A percentile compares a stretch with the other conserved stretches of the same genome.
These are phyloP conservation scores for Tylopilus plumbeoviolaceoides DNA, from an alignment of 768 basidiomycete genomes.

Conservation along the genomic window DNA sequence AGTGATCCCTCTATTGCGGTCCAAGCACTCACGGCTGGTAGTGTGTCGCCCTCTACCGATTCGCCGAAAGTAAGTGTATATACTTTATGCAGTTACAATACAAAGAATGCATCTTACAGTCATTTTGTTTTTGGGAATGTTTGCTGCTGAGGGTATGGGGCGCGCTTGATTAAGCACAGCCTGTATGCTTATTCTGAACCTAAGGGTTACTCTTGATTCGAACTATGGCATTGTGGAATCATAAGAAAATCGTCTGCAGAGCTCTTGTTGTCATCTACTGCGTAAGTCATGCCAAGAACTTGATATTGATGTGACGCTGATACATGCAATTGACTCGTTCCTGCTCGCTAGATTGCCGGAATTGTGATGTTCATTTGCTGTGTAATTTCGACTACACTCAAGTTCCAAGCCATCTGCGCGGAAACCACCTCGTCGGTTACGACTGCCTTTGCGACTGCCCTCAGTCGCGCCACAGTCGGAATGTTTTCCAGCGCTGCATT, in stretches of 20 bases:
- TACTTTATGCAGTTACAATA: background rate
- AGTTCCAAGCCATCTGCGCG: slow-evolving; percentile 4
- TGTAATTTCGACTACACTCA: background rate
- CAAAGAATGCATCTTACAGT: background rate
- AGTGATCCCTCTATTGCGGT: background rate
- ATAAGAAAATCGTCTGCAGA: background rate
- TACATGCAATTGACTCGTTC: background rate
- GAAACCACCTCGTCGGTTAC: slow-evolving; percentile 1
- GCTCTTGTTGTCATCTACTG: background rate
- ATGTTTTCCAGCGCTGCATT: slow-evolving; percentile 10
- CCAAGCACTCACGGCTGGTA: background rate
- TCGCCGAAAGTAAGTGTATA: slow-evolving; percentile 1
- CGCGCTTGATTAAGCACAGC: background rate
- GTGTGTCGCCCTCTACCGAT: slow-evolving; percentile 9
- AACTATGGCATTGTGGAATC: slow-evolving; percentile 7
- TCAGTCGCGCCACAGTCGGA: slow-evolving; percentile 4
- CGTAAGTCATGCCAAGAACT: background rate
- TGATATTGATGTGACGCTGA: background rate
- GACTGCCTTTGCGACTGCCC: background rate
- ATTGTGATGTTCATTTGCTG: slow-evolving; percentile 6
- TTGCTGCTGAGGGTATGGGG: slow-evolving; percentile 6
- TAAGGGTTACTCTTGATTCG: slow-evolving; percentile 13
- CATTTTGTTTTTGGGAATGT: slow-evolving; percentile 4
- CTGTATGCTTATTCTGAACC: background rate
- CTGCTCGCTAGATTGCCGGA: background rate